phyloP scores from a whole-genome alignment of 495 filamentous ascomycete species.

The Chlorociboria aeruginascens region DNA sequence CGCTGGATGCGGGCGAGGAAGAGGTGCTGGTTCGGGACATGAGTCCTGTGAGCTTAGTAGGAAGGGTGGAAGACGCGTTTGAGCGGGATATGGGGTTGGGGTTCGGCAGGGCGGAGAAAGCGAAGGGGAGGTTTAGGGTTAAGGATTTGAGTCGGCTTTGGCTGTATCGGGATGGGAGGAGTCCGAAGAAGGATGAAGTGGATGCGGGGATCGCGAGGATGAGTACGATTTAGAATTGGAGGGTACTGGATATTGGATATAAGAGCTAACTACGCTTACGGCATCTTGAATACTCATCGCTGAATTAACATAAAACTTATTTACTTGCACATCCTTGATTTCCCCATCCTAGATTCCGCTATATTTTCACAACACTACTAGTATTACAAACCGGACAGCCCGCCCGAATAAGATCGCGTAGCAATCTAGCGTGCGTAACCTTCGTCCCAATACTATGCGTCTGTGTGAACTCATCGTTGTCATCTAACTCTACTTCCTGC shows the following conservation, averaged over 20 bases:
- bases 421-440: conserved; percentile 74
- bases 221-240: conserved; percentile 4
- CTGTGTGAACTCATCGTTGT: conserved; percentile 27
- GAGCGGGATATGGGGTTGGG: conserved; percentile 12
- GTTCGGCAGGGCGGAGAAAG: not conserved
- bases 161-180: conserved; percentile 57
- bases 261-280: too few species aligned
- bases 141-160: conserved; percentile 64
- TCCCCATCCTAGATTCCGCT: too few species aligned
- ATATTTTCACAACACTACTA: too few species aligned
- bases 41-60: conserved; percentile 17
- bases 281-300: too few species aligned
- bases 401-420: conserved; percentile 55
- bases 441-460: conserved; percentile 66
- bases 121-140: conserved; percentile 25
- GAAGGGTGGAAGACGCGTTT: conserved; percentile 11
- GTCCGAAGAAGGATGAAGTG: conserved; percentile 27
- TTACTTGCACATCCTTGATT: too few species aligned
- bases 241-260: too few species aligned
- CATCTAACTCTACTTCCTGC: conserved; percentile 27
- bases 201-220: conserved; percentile 16
- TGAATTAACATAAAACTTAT: too few species aligned
- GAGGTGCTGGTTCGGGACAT: conserved; percentile 26
- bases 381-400: conserved; percentile 54
- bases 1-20: conserved; percentile 27